Percentiles rank a stretch among this genome's conserved stretches.
Conservation (phyloP, 2,329 filamentous ascomycete genomes). For the Colletotrichum echinochloae region DNA sequence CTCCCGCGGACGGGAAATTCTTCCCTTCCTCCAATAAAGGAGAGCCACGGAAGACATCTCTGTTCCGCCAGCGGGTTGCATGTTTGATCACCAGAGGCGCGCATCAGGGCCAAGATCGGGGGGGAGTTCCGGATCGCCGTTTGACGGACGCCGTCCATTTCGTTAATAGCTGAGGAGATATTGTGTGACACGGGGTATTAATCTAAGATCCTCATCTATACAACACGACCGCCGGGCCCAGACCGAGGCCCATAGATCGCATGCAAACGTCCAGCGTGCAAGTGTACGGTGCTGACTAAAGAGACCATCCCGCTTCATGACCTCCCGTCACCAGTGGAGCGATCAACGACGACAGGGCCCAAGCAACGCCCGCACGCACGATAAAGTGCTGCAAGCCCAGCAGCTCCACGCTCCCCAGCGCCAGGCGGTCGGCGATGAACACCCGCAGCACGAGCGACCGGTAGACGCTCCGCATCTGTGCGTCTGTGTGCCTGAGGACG, state of each 20-base stretch:
- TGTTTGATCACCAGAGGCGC: slow-evolving; percentile 27
- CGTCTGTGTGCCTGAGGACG: slow-evolving; percentile 52
- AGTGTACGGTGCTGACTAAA: slow-evolving; percentile 26
- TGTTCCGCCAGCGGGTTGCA: background rate
- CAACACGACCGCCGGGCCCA: background rate
- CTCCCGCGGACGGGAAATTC: slow-evolving; percentile 16
- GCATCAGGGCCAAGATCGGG: slow-evolving; percentile 23
- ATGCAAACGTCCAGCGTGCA: background rate
- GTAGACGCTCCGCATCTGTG: slow-evolving; percentile 50
- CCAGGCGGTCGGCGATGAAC: slow-evolving; percentile 58
- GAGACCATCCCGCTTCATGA: slow-evolving; percentile 6
- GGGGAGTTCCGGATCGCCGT: slow-evolving; percentile 7
- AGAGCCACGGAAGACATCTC: slow-evolving; percentile 10
- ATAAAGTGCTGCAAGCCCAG: slow-evolving; percentile 50
- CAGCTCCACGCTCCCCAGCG: slow-evolving; percentile 52
- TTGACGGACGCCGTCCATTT: background rate
- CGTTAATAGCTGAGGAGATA: background rate
- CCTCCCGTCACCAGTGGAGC: slow-evolving; percentile 20
- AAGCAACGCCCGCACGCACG: slow-evolving; percentile 50
- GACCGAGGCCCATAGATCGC: background rate
- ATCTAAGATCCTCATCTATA: background rate
- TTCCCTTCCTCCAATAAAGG: slow-evolving; percentile 26
- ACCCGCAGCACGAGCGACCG: slow-evolving; percentile 53
- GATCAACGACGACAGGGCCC: slow-evolving; percentile 45
- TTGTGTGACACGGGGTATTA: background rate